phyloP scores from a whole-genome alignment of 2,329 filamentous ascomycete genomes.

The Cladosporium cucumerinum region DNA sequence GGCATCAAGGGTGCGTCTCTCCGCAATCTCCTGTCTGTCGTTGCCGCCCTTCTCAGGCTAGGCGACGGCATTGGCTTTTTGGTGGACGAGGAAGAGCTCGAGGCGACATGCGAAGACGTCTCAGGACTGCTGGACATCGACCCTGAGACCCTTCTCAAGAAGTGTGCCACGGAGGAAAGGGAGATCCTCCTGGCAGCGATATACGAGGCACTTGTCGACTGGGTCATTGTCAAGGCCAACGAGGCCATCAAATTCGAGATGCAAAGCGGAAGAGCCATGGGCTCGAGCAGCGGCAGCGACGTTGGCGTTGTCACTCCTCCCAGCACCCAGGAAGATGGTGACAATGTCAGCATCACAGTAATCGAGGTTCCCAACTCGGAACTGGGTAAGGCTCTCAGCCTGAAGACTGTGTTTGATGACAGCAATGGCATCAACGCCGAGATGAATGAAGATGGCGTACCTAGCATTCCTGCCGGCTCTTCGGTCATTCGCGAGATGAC shows the following conservation, averaged over 20 bases:
- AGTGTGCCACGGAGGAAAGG: conserved; percentile 81
- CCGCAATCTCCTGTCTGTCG: conserved; percentile 76
- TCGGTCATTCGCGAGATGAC: conserved; percentile 87
- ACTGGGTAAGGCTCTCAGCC: conserved; percentile 80
- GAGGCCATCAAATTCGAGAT: conserved; percentile 76
- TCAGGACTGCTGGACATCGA: conserved; percentile 81
- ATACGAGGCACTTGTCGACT: conserved; percentile 93
- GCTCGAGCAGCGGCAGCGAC: conserved; percentile 63
- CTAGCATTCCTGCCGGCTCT: conserved; percentile 68
- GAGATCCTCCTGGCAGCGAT: conserved; percentile 77
- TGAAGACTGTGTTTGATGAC: conserved; percentile 92
- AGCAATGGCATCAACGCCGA: conserved; percentile 89
- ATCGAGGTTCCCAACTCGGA: conserved; percentile 78
- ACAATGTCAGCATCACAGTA: conserved; percentile 85
- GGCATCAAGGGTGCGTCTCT: conserved; percentile 86
- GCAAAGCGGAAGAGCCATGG: conserved; percentile 60
- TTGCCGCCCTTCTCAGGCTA: conserved; percentile 84
- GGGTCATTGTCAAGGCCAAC: conserved; percentile 88
- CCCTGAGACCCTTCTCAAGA: conserved; percentile 72
- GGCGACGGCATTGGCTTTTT: conserved; percentile 85
- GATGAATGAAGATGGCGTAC: conserved; percentile 92
- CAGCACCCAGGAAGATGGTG: conserved; percentile 62
- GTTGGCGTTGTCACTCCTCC: conserved; percentile 61
- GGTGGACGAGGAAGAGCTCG: conserved; percentile 78
- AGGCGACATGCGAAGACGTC: conserved; percentile 86